A percentile compares a stretch with the other conserved stretches of the same genome.
phyloP scores from a whole-genome alignment of 768 basidiomycete genomes.

The Rhizopogon rudus region DNA sequence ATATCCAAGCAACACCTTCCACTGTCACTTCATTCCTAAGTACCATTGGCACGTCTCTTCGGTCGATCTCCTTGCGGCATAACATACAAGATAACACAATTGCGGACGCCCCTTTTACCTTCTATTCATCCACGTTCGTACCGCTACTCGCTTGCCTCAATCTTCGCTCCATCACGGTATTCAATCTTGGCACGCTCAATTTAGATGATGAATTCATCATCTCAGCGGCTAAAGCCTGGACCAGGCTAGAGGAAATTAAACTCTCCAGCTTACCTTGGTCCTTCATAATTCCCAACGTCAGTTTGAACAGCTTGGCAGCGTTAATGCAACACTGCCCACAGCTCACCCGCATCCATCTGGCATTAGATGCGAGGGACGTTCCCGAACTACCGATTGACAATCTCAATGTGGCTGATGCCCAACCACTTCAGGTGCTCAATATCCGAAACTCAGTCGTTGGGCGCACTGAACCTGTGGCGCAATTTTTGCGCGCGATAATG shows the following conservation, averaged over 20 bases:
- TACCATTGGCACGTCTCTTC: slow-evolving; percentile 2
- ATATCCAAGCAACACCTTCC: slow-evolving; percentile 18
- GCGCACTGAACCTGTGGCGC: slow-evolving; percentile 19
- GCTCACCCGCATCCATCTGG: slow-evolving; percentile 14
- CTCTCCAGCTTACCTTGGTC: slow-evolving; percentile 25
- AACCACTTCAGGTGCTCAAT: slow-evolving; percentile 19
- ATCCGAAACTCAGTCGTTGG: slow-evolving; percentile 23
- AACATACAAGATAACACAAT: slow-evolving; percentile 17
- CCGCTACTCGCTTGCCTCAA: slow-evolving; percentile 19
- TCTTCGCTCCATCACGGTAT: slow-evolving; percentile 16
- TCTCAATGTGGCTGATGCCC: not conserved
- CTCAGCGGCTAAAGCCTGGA: slow-evolving; percentile 23
- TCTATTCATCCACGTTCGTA: slow-evolving; percentile 18
- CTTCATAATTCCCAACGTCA: not conserved
- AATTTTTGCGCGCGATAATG: slow-evolving; percentile 17
- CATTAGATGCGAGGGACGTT: slow-evolving; percentile 20
- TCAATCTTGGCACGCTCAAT: slow-evolving; percentile 22
- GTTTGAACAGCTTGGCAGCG: slow-evolving; percentile 16
- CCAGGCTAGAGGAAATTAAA: slow-evolving; percentile 18
- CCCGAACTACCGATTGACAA: not conserved
- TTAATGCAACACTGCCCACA: slow-evolving; percentile 14
- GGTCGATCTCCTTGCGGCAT: slow-evolving; percentile 22
- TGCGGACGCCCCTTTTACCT: slow-evolving; percentile 15
- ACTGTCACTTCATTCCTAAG: slow-evolving; percentile 19
- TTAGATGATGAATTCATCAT: slow-evolving; percentile 22